Percentiles rank a stretch among this genome's conserved stretches.
Evolutionary conservation across 345 rosid genomes (phyloP).

Genomic region (Citrus unshiu): DNA sequence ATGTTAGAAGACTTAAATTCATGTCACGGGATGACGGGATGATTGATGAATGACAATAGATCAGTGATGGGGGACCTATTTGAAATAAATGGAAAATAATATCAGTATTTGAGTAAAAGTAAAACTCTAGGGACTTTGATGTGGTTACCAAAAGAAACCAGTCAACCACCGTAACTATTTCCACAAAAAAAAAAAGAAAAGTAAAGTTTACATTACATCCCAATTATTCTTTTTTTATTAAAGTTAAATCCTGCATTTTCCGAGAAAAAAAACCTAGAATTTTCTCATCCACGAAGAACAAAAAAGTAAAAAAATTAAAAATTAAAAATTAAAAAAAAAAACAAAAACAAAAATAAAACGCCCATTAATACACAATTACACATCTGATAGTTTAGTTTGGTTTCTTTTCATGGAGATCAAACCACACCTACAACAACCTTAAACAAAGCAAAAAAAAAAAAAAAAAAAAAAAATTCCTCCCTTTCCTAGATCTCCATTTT

Average conservation of each 20-base stretch:
- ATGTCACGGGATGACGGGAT: too few relatives aligned
- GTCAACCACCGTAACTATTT: not conserved
- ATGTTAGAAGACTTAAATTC: too few relatives aligned
- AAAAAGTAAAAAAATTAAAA: not conserved
- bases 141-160: too few relatives aligned
- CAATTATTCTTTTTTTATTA: not conserved
- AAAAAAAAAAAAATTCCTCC: not conserved
- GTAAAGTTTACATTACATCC: not conserved
- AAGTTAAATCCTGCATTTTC: conserved; percentile 23
- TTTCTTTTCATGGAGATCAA: conserved; percentile 2
- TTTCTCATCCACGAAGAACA: conserved; percentile 33
- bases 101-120: too few relatives aligned
- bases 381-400: not conserved
- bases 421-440: not conserved
- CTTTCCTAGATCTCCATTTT: conserved; percentile 1
- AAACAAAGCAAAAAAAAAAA: not conserved
- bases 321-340: not conserved
- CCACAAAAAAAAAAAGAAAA: not conserved
- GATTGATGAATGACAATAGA: too few relatives aligned
- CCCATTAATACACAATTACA: not conserved
- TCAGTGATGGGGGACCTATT: too few relatives aligned
- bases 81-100: too few relatives aligned
- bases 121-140: too few relatives aligned
- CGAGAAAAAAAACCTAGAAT: conserved; percentile 26
- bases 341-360: not conserved